Base-by-base conservation (phyloP, 306 rosid species). In the Lathyrus oleraceus region DNA sequence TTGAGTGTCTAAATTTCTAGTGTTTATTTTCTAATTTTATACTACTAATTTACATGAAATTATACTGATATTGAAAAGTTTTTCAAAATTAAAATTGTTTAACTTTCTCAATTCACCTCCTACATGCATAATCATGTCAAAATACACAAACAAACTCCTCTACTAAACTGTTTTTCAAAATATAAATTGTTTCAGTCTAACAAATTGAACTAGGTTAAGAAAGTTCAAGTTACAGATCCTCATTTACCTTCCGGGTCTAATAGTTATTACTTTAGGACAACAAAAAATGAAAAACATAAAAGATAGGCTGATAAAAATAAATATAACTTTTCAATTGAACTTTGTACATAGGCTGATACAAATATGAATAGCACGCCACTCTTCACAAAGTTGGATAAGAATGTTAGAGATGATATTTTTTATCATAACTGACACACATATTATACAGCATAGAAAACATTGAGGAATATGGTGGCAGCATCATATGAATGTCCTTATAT, bases 401-500 rank as follows among this genome's bases (percentile, higher is more conserved):
- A 67, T 51, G 76, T 47, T 53, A 25, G n/a, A n/a, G 67, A 45
- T 8, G 30, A 23, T 53, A 20, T 32, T 67, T 7, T 49, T 61
- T 61, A 51, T 51, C 75, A 49, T 10, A 12, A 40, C 21, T 10
- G 79, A 67, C 16, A 49, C 59, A 56, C 7, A 19, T 35, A 48
- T 68, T 30, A 77, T 30, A 35, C 66, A 42, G 27, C 62, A 52
- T 65, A 39, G 44, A 39, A n/a, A n/a, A 47, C 74, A 38, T 23
- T 63, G 53, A 74, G 77, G 67, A 69, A 27, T 45, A 63, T 45
- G 62, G 62, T 57, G 53, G 16, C 74, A 40, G 27, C 67, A 40
- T 21, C 65, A 71, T 15, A 3, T 49, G 56, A 54, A 75, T 78
- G 11, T 64, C 27, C 63, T 40, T 36, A 53, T 71, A 71, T 60